These are phyloP conservation scores for Euphorbia pulcherrima DNA, from an alignment of 345 rosid genomes.

Conservation along the genomic window DNA sequence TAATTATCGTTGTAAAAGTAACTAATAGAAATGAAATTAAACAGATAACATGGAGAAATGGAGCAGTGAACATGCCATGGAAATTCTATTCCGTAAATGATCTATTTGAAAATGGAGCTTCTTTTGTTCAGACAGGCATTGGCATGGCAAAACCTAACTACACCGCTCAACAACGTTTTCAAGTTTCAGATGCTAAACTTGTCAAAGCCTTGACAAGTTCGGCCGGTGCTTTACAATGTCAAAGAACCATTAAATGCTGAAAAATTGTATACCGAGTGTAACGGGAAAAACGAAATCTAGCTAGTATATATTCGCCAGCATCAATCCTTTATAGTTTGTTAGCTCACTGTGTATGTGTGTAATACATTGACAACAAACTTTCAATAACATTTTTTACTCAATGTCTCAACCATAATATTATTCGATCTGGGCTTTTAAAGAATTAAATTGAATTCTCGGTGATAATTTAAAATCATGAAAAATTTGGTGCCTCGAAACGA, in stretches of 20 bases:
- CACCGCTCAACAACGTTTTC: slow-evolving; percentile 36
- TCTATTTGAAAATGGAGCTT: slow-evolving; percentile 58
- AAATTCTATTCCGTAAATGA: slow-evolving; percentile 55
- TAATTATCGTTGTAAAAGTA: neutral
- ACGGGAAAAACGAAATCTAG: no score
- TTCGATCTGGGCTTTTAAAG: no score
- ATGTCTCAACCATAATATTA: no score
- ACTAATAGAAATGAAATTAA: neutral
- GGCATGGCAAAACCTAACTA: slow-evolving; percentile 51
- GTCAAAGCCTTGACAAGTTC: slow-evolving; percentile 45
- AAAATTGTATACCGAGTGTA: neutral
- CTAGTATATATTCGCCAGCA: no score
- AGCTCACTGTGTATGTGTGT: no score
- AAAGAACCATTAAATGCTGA: slow-evolving; percentile 11
- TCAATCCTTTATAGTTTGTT: no score
- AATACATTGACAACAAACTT: no score
- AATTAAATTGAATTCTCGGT: no score
- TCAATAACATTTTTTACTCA: no score
- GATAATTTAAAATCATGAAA: no score
- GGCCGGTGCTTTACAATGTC: slow-evolving; percentile 38
- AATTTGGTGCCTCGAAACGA: slow-evolving; percentile 23
- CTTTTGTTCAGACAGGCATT: slow-evolving; percentile 40
- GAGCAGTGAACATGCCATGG: slow-evolving; percentile 55
- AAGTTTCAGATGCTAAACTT: slow-evolving; percentile 37
- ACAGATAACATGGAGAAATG: neutral